Base-by-base conservation (phyloP, 768 basidiomycete species). In the Astraeus odoratus region DNA sequence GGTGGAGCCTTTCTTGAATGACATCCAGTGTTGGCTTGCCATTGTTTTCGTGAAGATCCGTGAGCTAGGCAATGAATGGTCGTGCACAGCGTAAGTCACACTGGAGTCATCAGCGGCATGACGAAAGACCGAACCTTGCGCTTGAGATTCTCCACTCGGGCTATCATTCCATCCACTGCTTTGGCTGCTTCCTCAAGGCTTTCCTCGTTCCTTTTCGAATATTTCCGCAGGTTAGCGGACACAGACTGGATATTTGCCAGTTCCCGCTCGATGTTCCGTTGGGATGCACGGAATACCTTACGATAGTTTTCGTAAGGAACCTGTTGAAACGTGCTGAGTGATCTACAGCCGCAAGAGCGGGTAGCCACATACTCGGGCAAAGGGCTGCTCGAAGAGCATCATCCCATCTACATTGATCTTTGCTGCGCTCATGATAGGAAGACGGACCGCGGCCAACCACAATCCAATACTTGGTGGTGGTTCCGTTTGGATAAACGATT, bases 241-340 rank as follows among this genome's bases (percentile, higher is more conserved):
- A 72, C 53, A 20, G 70, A 67, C 51, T 82, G 80, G 12, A 86
- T 69, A 22, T 75, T 69, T 13, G 72, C 74, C 33, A 87, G 63
- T 56, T 93, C 90, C 46, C 84, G 80, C 63, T 94, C 91, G 44
- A 91, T 80, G 50, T 81, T 74, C 66, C 80, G 81, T 60, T 91
- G 88, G 1, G 83, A 81, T 15, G 81, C 76, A 26, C 90, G 80
- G 58, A 94, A 93, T n/a, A 83, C 74, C 65, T 86, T 88, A 55
- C 87, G 81, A 57, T 90, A 87, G 54, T 86, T 86, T 68, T 94
- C 91, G 64, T 84, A 88, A 9, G 91, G 91, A 10, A 91, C 87
- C 91, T 94, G 38, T 33, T 38, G 15, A n/a, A 38, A 29, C 26
- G 40, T 43, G 35, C 35, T n/a, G 9, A 43, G 61, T 48, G 57